Evolutionary conservation across 2,329 filamentous ascomycete species (phyloP).

Genomic region (Epicoccum nigrum): DNA sequence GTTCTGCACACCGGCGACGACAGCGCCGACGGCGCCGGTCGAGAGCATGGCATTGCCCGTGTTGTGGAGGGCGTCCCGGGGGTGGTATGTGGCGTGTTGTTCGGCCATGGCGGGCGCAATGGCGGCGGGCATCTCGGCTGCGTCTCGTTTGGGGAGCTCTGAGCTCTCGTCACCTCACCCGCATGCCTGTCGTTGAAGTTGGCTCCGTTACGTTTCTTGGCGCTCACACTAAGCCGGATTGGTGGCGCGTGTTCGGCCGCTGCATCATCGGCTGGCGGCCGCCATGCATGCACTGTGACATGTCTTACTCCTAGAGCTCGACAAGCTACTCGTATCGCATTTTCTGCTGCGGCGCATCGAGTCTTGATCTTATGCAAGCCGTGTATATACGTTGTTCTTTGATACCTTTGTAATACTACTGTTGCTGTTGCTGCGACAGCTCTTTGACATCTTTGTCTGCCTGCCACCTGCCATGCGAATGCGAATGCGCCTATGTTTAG

Average conservation of each 20-base stretch:
- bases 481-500: no score
- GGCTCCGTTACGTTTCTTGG: conserved; percentile 21
- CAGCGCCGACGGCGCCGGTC: conserved; percentile 70
- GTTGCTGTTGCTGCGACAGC: neutral
- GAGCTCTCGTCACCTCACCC: conserved; percentile 19
- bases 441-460: conserved; percentile 7
- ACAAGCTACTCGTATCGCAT: conserved; percentile 1
- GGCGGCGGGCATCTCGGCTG: conserved; percentile 31
- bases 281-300: conserved; percentile 12
- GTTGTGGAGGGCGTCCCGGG: conserved; percentile 74
- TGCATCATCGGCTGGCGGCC: conserved; percentile 14
- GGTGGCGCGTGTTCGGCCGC: conserved; percentile 4
- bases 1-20: conserved; percentile 82
- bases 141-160: no score
- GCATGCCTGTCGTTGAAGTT: conserved; percentile 23
- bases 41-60: conserved; percentile 69
- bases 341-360: neutral
- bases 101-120: conserved; percentile 46
- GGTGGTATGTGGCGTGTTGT: conserved; percentile 61
- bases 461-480: conserved; percentile 25
- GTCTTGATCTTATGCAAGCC: neutral
- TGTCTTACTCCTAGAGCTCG: conserved; percentile 7
- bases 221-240: conserved; percentile 8
- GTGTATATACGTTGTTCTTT: neutral
- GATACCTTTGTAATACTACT: conserved; percentile 10